Evolutionary conservation across 306 rosid species (phyloP), one percentile per base, ranked within the genome.

Genomic region (Boehmeria nivea): DNA sequence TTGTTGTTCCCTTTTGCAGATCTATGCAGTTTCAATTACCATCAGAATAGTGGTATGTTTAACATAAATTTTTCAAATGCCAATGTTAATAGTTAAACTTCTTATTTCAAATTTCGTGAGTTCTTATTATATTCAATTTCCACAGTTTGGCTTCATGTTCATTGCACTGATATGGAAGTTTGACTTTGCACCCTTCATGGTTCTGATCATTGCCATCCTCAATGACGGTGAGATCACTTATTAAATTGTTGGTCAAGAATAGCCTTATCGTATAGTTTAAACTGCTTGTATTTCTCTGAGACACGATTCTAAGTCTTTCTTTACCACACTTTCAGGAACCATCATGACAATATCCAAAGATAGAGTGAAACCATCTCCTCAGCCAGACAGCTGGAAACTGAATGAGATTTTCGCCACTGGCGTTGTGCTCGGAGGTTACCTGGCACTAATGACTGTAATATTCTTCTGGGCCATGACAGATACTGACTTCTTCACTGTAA

Each of bases 111-210:
- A n/a, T n/a, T n/a, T 33, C 5, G 34, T 53, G 43, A 38, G 14
- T 68, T 60, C 60, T 40, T 42, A 61, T 38, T 44, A 47, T 57
- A 56, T 36, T 69, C 31, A 57, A 36, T 23, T 68, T 43, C 74
- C 45, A 73, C 87, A 91, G 99, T 91, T 91, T 65, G 99, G 99
- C 38, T 91, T 91, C 76, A 33, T 91, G 94, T 79, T 91, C 66
- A 91, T 91, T 62, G 96, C 99, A 22, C 70, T 91, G 83, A 91
- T 91, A 57, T 91, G 99, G 99, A 82, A 42, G 71, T 91, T 84
- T 68, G 99, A 91, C 66, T 91, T 91, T 64, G 87, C 99, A 52
- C 99, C 99, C 34, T 91, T 91, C 82, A 91, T 91, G 99, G 96
- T 91, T 56, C 62, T 91, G 75, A 91, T 91, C 38, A 91, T 91